Conservation (phyloP, 2,329 filamentous ascomycete species). For the Coccinonectria pachysandricola region DNA sequence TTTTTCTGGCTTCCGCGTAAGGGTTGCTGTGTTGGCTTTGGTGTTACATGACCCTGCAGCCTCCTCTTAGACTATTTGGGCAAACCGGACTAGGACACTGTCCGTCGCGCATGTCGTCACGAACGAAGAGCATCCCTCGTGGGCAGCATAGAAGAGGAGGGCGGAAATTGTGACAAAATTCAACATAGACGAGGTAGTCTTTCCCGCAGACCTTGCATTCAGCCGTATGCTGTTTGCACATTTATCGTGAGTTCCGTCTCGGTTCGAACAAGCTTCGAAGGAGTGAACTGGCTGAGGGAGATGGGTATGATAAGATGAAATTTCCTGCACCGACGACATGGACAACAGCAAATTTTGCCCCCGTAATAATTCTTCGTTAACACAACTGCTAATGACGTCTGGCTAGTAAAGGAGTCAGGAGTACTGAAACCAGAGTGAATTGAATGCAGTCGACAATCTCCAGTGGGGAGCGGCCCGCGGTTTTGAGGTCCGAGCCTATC, state of each 20-base stretch:
- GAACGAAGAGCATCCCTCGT: conserved; percentile 28
- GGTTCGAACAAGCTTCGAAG: conserved; percentile 10
- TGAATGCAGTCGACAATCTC: too few relatives aligned
- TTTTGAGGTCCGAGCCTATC: too few relatives aligned
- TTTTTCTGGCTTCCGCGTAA: too few relatives aligned
- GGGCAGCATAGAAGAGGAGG: conserved; percentile 39
- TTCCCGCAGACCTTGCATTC: conserved; percentile 51
- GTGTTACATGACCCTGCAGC: conserved; percentile 43
- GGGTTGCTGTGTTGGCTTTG: too few relatives aligned
- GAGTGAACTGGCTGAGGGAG: conserved; percentile 3
- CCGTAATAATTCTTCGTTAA: too few relatives aligned
- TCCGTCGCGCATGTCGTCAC: conserved; percentile 39
- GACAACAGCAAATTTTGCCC: too few relatives aligned
- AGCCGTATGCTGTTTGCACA: conserved; percentile 49
- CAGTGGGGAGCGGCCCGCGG: too few relatives aligned
- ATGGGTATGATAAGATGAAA: conserved; percentile 8
- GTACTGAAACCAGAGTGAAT: too few relatives aligned
- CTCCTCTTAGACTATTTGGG: conserved; percentile 46
- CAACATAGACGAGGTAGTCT: conserved; percentile 47
- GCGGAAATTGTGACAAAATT: conserved; percentile 42
- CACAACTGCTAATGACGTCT: too few relatives aligned
- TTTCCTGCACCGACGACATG: conserved; percentile 15
- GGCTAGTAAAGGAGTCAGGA: too few relatives aligned
- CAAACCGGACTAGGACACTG: conserved; percentile 49
- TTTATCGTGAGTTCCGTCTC: conserved; percentile 33